Percentiles rank a stretch among this genome's conserved stretches.
phyloP scores from a whole-genome alignment of 257 asterid genomes.

The Przewalskia tangutica region DNA sequence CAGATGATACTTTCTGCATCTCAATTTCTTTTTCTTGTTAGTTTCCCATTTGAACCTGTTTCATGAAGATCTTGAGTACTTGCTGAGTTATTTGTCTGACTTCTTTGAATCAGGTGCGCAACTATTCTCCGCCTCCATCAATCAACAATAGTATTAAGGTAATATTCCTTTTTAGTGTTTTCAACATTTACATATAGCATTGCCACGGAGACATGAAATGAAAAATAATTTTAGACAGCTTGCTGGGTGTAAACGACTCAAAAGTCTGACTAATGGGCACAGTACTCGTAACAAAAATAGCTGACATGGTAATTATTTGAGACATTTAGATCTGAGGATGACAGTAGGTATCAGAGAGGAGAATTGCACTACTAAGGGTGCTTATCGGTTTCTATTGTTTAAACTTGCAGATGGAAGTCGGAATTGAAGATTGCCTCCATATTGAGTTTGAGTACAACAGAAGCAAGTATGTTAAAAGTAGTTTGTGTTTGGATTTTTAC shows the following conservation, averaged over 20 bases:
- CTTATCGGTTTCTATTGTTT: slow-evolving; percentile 3
- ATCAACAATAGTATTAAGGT: slow-evolving; percentile 98
- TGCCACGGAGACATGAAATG: neutral
- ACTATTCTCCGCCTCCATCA: slow-evolving; percentile 60
- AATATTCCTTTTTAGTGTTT: slow-evolving; percentile 9
- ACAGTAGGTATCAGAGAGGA: neutral
- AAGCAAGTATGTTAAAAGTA: slow-evolving; percentile 49
- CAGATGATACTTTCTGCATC: neutral
- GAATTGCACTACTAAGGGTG: neutral
- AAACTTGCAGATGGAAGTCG: slow-evolving; percentile 89
- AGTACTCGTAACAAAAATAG: neutral
- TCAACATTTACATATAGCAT: neutral
- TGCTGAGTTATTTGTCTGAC: slow-evolving; percentile 6
- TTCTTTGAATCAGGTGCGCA: slow-evolving; percentile 60
- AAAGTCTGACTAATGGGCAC: neutral
- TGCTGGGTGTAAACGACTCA: neutral
- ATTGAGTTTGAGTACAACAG: slow-evolving; percentile 97
- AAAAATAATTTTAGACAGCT: slow-evolving; percentile 9
- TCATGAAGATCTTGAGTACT: neutral
- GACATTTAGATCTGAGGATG: neutral
- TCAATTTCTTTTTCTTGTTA: neutral
- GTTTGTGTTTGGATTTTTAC: neutral
- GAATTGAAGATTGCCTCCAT: slow-evolving; percentile 98
- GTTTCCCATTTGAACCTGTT: neutral
- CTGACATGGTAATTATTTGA: neutral